phyloP scores from a whole-genome alignment of 331 rosid species.

The Malus hybrid region DNA sequence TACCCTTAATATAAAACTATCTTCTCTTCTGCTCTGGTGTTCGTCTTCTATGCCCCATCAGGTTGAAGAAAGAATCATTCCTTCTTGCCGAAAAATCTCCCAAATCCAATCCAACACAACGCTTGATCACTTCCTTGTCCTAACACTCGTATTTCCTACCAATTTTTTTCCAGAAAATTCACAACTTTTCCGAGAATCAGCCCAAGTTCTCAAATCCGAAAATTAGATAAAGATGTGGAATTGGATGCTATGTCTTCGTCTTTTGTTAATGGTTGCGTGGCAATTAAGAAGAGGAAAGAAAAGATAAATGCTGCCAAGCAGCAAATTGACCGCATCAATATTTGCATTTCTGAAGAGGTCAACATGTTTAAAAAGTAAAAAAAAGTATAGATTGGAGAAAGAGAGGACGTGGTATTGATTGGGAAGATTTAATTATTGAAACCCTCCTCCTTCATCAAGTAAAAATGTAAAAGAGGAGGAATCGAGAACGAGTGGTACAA shows the following conservation, averaged over 20 bases:
- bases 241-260: slow-evolving; percentile 61
- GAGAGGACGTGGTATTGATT: slow-evolving; percentile 32
- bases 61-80: no score
- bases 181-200: no score
- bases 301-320: slow-evolving; percentile 54
- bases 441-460: slow-evolving; percentile 66
- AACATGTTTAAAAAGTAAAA: no score
- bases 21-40: no score
- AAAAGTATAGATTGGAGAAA: slow-evolving; percentile 14
- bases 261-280: slow-evolving; percentile 37
- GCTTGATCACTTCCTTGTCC: no score
- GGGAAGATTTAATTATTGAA: slow-evolving; percentile 85
- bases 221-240: slow-evolving; percentile 61
- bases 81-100: no score
- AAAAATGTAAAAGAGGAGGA: slow-evolving; percentile 41
- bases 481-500: slow-evolving; percentile 76
- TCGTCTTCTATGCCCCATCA: no score
- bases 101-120: no score
- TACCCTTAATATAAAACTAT: no score
- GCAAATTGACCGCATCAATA: slow-evolving; percentile 22
- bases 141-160: no score
- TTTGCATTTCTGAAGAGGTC: not conserved
- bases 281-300: slow-evolving; percentile 42
- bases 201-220: no score
- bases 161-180: no score